These are phyloP conservation scores for Colletotrichum sp. DNA, from an alignment of 2,329 filamentous ascomycete genomes.

Conservation along the genomic window DNA sequence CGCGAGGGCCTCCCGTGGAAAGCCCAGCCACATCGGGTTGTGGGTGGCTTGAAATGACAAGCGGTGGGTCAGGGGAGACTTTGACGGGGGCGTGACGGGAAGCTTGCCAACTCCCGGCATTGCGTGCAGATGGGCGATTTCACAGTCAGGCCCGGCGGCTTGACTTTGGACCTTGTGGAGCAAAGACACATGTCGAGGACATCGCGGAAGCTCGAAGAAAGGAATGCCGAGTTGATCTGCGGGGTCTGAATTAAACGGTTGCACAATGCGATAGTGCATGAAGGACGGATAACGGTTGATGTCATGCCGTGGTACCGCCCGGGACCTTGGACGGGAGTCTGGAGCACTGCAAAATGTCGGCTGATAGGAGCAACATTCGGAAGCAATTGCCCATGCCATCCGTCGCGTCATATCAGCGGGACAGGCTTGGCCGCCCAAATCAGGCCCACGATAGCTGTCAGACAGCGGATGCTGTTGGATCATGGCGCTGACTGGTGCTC, in stretches of 20 bases:
- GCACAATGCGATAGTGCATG: background rate
- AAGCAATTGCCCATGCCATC: background rate
- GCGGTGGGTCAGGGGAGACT: background rate
- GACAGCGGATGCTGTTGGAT: background rate
- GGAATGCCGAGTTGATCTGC: background rate
- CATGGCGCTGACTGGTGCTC: background rate
- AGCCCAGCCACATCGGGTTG: background rate
- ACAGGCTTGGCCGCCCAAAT: background rate
- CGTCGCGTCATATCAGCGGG: background rate
- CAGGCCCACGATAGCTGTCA: background rate
- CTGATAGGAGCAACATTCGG: background rate
- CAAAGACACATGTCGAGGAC: background rate
- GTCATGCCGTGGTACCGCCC: background rate
- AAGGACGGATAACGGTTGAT: background rate
- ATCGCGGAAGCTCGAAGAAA: background rate
- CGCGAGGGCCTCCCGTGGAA: background rate
- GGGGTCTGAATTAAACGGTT: background rate
- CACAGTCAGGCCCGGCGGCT: background rate
- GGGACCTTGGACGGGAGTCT: background rate
- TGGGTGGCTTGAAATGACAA: slow-evolving; percentile 1
- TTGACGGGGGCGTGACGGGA: background rate
- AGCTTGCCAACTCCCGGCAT: background rate
- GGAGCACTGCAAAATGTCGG: background rate
- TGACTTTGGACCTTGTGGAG: background rate
- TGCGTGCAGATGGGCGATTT: background rate